Evolutionary conservation across 768 basidiomycete species (phyloP), one percentile per base, ranked within the genome.

Genomic region (Gloeostereum incarnatum): DNA sequence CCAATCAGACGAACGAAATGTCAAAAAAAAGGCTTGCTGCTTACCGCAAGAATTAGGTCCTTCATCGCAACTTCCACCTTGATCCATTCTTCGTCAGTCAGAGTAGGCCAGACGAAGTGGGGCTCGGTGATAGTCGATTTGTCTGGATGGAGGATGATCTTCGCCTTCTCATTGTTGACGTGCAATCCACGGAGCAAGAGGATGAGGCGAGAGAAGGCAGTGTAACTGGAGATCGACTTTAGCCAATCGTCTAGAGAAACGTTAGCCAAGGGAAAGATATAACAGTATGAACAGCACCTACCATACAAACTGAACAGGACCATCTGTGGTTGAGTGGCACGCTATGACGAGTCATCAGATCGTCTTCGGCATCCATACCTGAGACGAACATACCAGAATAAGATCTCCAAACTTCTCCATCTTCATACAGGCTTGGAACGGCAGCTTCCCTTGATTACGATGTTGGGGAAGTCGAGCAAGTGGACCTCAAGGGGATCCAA

Each of bases 371-470:
- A n/a, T n/a, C n/a, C n/a, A n/a, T n/a, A n/a, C n/a, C n/a, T n/a
- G n/a, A n/a, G n/a, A 26, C 20, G 22, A 11, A 22, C 70, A 37
- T 54, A 81, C 82, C 57, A 96, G 58, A 47, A 97, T 97, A 44
- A 99, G 68, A 57, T 99, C 96, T 65, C 96, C 96, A 49, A 99
- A 98, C 62, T 98, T 97, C 74, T 99, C 96, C 84, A 98, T 93
- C 71, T 98, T 98, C 89, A 99, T 92, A 50, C 92, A 94, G 11
- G 96, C 94, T 62, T 98, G 94, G 92, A 99, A 99, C 0, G 96
- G 96, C 41, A 98, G 66, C 88, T 92, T 41, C 96, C 96, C 66
- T 98, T 98, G 71, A 99, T 99, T 60, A 99, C 96, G 48, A 99
- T 99, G 62, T 99, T 99, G 36, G 96, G 96, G 82, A 99, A 99